A percentile compares a stretch with the other conserved stretches of the same genome.
Evolutionary conservation across 2,329 filamentous ascomycete genomes (phyloP).

Genomic region (Cryphonectria nitschkei): DNA sequence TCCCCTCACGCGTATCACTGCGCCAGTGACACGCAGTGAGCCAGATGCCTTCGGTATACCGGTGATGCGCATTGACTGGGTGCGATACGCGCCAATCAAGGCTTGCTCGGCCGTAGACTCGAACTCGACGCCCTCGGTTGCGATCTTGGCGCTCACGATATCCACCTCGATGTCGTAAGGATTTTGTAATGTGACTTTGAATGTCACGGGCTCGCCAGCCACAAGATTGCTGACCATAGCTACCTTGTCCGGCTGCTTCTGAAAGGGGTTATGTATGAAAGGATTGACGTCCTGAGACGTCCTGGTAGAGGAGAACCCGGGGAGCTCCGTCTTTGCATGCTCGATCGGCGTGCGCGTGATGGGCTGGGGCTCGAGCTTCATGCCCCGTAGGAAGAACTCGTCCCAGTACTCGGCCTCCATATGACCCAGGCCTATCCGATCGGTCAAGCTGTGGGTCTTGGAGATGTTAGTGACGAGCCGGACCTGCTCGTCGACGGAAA

Average conservation of each 20-base stretch:
- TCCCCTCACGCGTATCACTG: slow-evolving; percentile 76
- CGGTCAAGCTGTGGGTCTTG: slow-evolving; percentile 78
- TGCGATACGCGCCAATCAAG: slow-evolving; percentile 77
- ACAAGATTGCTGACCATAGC: slow-evolving; percentile 72
- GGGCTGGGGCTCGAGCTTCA: slow-evolving; percentile 69
- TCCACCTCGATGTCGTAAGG: slow-evolving; percentile 92
- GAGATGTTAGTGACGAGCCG: slow-evolving; percentile 84
- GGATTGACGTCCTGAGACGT: slow-evolving; percentile 72
- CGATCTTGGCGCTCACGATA: slow-evolving; percentile 78
- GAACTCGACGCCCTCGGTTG: slow-evolving; percentile 74
- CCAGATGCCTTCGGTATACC: slow-evolving; percentile 72
- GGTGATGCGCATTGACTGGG: slow-evolving; percentile 74
- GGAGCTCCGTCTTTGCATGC: slow-evolving; percentile 61
- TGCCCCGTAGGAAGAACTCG: slow-evolving; percentile 82
- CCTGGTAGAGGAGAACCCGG: slow-evolving; percentile 52
- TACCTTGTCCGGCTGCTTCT: slow-evolving; percentile 66
- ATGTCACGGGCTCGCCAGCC: slow-evolving; percentile 75
- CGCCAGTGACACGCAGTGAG: slow-evolving; percentile 74
- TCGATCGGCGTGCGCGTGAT: slow-evolving; percentile 65
- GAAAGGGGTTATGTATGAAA: slow-evolving; percentile 94
- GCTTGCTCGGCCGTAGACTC: slow-evolving; percentile 67
- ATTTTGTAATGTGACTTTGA: slow-evolving; percentile 86
- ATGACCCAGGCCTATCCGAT: slow-evolving; percentile 70
- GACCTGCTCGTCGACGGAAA: slow-evolving; percentile 82
- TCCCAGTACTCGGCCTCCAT: slow-evolving; percentile 93